Base-by-base conservation (phyloP, 139 green algal genomes). In the Chlorella ohadii region DNA sequence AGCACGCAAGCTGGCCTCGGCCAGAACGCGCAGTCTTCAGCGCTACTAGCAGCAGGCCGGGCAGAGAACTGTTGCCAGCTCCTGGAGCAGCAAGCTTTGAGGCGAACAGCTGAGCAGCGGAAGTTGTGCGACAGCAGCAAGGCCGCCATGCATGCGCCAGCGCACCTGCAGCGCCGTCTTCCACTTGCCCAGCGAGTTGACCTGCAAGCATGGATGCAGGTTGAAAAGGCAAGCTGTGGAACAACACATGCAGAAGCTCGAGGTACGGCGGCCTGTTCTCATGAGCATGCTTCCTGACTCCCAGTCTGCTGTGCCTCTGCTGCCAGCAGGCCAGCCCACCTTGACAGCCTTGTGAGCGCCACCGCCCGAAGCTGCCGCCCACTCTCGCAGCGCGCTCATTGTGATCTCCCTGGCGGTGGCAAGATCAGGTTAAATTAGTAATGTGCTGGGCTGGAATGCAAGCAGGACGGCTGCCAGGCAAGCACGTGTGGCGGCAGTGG, bases 381-480 rank as follows among this genome's bases (percentile, higher is more conserved):
- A 99, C 85, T 99, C 97, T 16, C 97, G 89, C 57, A 99, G 90
- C 2, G 95, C 91, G 4, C 90, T 95, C 94, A 98, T 98, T 0
- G 95, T 95, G 56, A 99, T 97, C 84, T 99, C 97, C 2, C 97
- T 59, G 51, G 22, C 19, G 11, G 15, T 22, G 51, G 51, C 51
- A 22, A 13, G 51, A 20, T 3, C 51, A 59, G 12, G 12, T 23
- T 59, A 87, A 0, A 92, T 88, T 31, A 98, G 97, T 75, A 99
- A 97, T 33, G 51, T 59, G 51, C 11, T 11, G 91, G 89, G 72
- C 68, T 66, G 78, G 75, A 68, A 75, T n/a, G 15, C 65, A n/a
- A 41, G 65, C 65, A 39, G n/a, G n/a, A n/a, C n/a, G n/a, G n/a
- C n/a, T n/a, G n/a, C n/a, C n/a, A n/a, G n/a, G n/a, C n/a, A n/a